Percentiles rank a stretch among this genome's conserved stretches.
These are phyloP conservation scores for Colletotrichum tropicale DNA, from an alignment of 2,329 filamentous ascomycete species.

Conservation along the genomic window DNA sequence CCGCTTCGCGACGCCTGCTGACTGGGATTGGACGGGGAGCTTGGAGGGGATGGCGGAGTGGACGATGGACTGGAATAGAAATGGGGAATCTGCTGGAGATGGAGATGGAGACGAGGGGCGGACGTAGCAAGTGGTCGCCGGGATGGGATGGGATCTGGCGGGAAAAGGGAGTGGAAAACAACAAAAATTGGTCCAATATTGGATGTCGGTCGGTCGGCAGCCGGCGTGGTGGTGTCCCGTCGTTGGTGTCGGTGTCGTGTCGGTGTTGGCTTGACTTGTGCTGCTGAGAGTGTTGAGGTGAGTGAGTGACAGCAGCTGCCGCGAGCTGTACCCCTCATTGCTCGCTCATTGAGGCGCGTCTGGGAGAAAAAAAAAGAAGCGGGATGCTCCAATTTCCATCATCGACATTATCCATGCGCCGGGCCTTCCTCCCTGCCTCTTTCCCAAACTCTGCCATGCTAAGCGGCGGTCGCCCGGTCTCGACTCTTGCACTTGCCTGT, in stretches of 20 bases:
- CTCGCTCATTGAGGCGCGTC: conserved; percentile 4
- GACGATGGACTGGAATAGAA: background rate
- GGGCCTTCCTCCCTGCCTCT: background rate
- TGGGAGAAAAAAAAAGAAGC: background rate
- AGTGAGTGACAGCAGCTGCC: background rate
- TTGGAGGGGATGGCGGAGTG: background rate
- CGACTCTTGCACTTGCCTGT: background rate
- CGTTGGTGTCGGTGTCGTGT: background rate
- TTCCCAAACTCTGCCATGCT: background rate
- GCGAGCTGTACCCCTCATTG: background rate
- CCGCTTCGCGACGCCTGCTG: background rate
- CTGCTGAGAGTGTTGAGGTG: background rate
- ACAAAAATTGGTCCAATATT: background rate
- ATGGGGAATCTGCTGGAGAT: background rate
- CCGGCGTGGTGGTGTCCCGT: background rate
- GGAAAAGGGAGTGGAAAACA: background rate
- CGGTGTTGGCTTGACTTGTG: background rate
- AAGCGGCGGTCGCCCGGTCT: background rate
- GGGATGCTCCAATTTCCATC: background rate
- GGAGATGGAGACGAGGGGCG: background rate
- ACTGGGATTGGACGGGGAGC: conserved; percentile 3
- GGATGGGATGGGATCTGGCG: background rate
- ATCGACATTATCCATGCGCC: background rate
- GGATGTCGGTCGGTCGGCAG: background rate
- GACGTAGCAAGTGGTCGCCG: background rate